A percentile compares a stretch with the other conserved stretches of the same genome.
Evolutionary conservation across 2,329 filamentous ascomycete genomes (phyloP).

Genomic region (Epichloe brachyelytri): DNA sequence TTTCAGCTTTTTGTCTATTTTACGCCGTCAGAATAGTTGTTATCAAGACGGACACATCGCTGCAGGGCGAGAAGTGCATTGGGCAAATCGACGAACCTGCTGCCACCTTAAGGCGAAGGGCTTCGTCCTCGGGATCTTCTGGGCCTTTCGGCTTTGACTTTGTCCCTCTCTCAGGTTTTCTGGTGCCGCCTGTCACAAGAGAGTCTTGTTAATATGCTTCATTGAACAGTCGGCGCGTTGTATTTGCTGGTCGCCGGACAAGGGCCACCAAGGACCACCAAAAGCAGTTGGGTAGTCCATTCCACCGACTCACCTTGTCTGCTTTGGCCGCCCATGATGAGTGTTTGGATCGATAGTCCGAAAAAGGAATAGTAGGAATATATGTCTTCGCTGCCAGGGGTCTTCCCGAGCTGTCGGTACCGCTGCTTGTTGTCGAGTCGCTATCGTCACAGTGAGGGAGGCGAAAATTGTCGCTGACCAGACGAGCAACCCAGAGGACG

Average conservation of each 20-base stretch:
- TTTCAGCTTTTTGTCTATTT: constrained; percentile 65
- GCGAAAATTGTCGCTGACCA: neutral
- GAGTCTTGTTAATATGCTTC: no score
- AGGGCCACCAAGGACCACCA: no score
- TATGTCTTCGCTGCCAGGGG: neutral
- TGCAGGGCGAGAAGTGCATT: neutral
- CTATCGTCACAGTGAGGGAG: no score
- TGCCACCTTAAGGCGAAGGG: constrained; percentile 70
- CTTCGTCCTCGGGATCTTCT: constrained; percentile 69
- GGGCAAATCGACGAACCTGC: constrained; percentile 48
- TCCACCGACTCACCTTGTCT: constrained; percentile 21
- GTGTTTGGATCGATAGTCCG: neutral
- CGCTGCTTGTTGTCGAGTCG: no score
- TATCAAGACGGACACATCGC: no score
- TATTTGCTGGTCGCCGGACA: no score
- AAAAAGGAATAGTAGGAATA: neutral
- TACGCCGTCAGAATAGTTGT: no score
- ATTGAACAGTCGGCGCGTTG: no score
- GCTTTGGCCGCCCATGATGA: constrained; percentile 25
- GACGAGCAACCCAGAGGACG: neutral
- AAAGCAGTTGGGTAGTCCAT: neutral
- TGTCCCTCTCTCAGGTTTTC: constrained; percentile 52
- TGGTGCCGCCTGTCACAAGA: constrained; percentile 54
- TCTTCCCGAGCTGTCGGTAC: no score
- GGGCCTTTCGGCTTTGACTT: no score